Conservation (phyloP, 371 early-diverging fungal genomes). For the Mortierella polycephala region DNA sequence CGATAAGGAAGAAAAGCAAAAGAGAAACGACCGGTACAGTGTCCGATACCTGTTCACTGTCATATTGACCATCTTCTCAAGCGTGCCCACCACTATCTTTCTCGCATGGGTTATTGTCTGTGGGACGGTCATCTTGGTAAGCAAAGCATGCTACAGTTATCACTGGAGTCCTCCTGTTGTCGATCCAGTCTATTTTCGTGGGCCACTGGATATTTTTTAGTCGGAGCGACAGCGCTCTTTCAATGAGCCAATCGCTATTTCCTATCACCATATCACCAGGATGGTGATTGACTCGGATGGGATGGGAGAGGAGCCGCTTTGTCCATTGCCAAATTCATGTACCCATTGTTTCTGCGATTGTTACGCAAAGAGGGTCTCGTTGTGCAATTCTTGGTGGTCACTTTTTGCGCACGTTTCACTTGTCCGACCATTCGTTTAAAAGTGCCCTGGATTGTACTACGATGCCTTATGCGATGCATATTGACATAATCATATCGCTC, state of each 20-base stretch:
- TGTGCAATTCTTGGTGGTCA: not conserved
- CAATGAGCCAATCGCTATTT: too few relatives aligned
- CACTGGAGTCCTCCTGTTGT: too few relatives aligned
- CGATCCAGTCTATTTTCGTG: too few relatives aligned
- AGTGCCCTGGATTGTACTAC: not conserved
- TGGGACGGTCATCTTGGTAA: slow-evolving; percentile 16
- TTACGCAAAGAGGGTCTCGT: slow-evolving; percentile 1
- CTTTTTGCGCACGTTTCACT: not conserved
- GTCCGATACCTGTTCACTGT: not conserved
- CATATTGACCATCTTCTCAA: slow-evolving; percentile 10
- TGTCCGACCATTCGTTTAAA: not conserved
- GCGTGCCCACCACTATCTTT: slow-evolving; percentile 23
- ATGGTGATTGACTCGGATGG: too few relatives aligned
- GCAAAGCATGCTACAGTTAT: not conserved
- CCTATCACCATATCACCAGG: too few relatives aligned
- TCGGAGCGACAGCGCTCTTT: too few relatives aligned
- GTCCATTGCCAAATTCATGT: not conserved
- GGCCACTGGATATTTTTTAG: too few relatives aligned
- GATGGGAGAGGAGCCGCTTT: not conserved
- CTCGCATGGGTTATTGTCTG: slow-evolving; percentile 22
- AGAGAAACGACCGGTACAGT: not conserved
- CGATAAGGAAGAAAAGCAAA: not conserved
- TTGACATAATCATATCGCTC: too few relatives aligned
- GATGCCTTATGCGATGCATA: not conserved
- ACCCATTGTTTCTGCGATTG: not conserved